A percentile compares a stretch with the other conserved stretches of the same genome.
phyloP scores from a whole-genome alignment of 345 rosid genomes.

The Salix dunnii region DNA sequence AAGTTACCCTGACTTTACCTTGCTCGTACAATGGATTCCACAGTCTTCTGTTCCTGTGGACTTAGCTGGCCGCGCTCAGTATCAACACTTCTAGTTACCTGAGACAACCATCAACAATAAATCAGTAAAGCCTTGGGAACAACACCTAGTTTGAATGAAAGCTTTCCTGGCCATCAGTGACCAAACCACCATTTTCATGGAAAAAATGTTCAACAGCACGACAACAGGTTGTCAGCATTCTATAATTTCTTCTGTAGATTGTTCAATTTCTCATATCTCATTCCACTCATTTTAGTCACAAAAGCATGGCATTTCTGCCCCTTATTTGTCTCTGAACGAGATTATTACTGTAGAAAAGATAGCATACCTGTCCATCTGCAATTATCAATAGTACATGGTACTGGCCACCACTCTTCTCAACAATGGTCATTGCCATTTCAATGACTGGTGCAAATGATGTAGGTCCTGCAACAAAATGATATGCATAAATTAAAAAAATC shows the following conservation, averaged over 20 bases:
- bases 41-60: conserved; percentile 29
- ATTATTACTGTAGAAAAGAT: neutral
- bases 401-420: conserved; percentile 31
- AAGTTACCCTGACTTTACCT: conserved; percentile 12
- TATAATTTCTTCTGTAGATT: neutral
- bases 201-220: neutral
- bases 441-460: conserved; percentile 33
- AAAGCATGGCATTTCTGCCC: neutral
- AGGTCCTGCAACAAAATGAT: conserved; percentile 8
- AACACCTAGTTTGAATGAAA: neutral
- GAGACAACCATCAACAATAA: conserved; percentile 16
- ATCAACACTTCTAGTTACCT: conserved; percentile 29
- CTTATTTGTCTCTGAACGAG: neutral
- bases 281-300: neutral
- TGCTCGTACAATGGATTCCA: conserved; percentile 28
- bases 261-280: neutral
- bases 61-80: conserved; percentile 27
- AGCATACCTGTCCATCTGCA: conserved; percentile 31
- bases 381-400: conserved; percentile 33
- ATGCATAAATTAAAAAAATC: conserved; percentile 2
- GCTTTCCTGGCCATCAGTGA: neutral
- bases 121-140: neutral
- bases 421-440: conserved; percentile 31
- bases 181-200: neutral
- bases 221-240: neutral